These are phyloP conservation scores for Pisolithus microcarpus DNA, from an alignment of 768 basidiomycete genomes.

Conservation along the genomic window DNA sequence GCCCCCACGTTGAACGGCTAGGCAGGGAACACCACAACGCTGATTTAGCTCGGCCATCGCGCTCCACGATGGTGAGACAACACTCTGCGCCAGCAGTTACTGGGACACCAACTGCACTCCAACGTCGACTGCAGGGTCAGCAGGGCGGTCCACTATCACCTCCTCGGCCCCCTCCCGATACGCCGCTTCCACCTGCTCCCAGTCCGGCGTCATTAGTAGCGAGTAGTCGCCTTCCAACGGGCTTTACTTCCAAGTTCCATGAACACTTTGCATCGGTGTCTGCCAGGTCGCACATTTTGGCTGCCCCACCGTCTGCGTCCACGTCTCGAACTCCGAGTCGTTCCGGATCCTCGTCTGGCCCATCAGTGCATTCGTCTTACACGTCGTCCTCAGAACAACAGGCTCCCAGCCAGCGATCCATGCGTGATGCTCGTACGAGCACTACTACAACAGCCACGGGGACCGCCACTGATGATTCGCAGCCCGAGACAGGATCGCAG, in stretches of 20 bases:
- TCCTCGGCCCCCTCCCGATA: slow-evolving; percentile 22
- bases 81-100: slow-evolving; percentile 8
- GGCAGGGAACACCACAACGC: background rate
- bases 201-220: background rate
- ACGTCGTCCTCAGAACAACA: slow-evolving; percentile 15
- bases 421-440: background rate
- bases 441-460: background rate
- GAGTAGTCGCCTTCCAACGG: slow-evolving; percentile 9
- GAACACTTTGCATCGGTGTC: slow-evolving; percentile 27
- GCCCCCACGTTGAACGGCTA: background rate
- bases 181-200: slow-evolving; percentile 24
- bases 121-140: slow-evolving; percentile 18
- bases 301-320: slow-evolving; percentile 10
- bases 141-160: slow-evolving; percentile 21
- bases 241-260: slow-evolving; percentile 24
- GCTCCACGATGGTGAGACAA: slow-evolving; percentile 8
- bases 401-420: background rate
- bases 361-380: slow-evolving; percentile 22
- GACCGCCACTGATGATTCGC: slow-evolving; percentile 7
- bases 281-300: slow-evolving; percentile 11
- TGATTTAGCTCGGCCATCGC: slow-evolving; percentile 7
- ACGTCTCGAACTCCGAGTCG: slow-evolving; percentile 15
- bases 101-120: slow-evolving; percentile 19
- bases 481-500: slow-evolving; percentile 19
- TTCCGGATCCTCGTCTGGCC: slow-evolving; percentile 25